Percentiles rank a stretch among this genome's conserved stretches.
Conservation (phyloP, 1,284 basidiomycete species). For the Ustilago tritici region DNA sequence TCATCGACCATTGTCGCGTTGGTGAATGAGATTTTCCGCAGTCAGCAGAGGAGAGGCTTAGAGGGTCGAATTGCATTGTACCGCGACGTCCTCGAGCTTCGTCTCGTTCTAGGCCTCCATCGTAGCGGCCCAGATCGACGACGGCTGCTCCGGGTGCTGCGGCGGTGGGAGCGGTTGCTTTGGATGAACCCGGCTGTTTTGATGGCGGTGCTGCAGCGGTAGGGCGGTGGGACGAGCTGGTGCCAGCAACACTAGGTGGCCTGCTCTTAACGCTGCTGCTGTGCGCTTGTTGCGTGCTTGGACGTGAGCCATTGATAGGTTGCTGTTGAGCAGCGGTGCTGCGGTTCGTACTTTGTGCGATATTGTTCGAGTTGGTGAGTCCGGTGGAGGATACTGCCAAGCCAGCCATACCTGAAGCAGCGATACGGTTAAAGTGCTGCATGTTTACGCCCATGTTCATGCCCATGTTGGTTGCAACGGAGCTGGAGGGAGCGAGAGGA, state of each 20-base stretch:
- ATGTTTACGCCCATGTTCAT: slow-evolving; percentile 48
- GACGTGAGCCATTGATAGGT: slow-evolving; percentile 29
- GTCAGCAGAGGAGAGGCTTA: slow-evolving; percentile 40
- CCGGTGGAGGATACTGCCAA: slow-evolving; percentile 19
- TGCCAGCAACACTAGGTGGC: slow-evolving; percentile 35
- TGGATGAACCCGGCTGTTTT: slow-evolving; percentile 14
- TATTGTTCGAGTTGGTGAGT: slow-evolving; percentile 23
- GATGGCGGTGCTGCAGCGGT: neutral
- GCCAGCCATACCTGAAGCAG: slow-evolving; percentile 18
- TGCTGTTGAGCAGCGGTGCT: slow-evolving; percentile 13
- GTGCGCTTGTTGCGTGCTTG: slow-evolving; percentile 26
- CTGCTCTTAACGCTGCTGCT: slow-evolving; percentile 26
- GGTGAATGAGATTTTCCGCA: slow-evolving; percentile 48
- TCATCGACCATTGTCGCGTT: slow-evolving; percentile 78
- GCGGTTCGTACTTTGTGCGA: slow-evolving; percentile 29
- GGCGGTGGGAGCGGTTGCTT: slow-evolving; percentile 3
- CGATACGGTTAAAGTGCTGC: slow-evolving; percentile 51
- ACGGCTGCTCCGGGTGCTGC: slow-evolving; percentile 6
- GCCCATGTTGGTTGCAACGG: slow-evolving; percentile 47
- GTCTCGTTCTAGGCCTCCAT: slow-evolving; percentile 69
- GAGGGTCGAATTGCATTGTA: slow-evolving; percentile 35
- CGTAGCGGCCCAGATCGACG: slow-evolving; percentile 68
- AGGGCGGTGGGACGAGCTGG: slow-evolving; percentile 21
- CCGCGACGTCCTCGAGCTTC: slow-evolving; percentile 65
- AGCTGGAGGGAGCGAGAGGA: slow-evolving; percentile 41